phyloP scores from a whole-genome alignment of 2,329 filamentous ascomycete species.

The Diaporthe batatas region DNA sequence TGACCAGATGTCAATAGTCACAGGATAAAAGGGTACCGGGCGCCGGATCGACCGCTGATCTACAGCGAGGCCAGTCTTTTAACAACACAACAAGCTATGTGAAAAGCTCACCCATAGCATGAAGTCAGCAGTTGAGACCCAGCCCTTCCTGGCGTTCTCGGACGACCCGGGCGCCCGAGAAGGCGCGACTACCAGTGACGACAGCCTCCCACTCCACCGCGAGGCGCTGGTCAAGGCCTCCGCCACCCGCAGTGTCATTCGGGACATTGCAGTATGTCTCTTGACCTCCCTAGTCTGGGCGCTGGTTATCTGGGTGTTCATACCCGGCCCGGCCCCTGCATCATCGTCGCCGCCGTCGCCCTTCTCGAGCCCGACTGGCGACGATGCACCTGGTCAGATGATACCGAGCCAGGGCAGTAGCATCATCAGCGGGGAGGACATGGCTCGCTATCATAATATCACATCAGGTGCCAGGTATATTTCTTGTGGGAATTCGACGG shows the following conservation, averaged over 20 bases:
- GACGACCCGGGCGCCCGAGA: constrained; percentile 23
- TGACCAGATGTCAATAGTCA: neutral
- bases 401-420: constrained; percentile 16
- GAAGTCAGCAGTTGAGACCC: constrained; percentile 29
- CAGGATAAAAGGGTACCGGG: constrained; percentile 1
- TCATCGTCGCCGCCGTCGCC: neutral
- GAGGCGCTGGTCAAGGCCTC: neutral
- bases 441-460: constrained; percentile 30
- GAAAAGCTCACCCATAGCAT: neutral
- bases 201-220: neutral
- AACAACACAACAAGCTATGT: constrained; percentile 6
- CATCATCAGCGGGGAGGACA: constrained; percentile 5
- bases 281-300: constrained; percentile 30
- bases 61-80: neutral
- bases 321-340: neutral
- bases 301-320: constrained; percentile 28
- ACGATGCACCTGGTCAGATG: neutral
- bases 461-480: constrained; percentile 28
- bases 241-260: constrained; percentile 6
- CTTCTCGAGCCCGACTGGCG: neutral
- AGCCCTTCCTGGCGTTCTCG: constrained; percentile 27
- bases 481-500: constrained; percentile 40
- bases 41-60: neutral
- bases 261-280: constrained; percentile 28
- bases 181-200: neutral